Conservation (phyloP, 2,329 filamentous ascomycete species). For the Trichoderma simmonsii region DNA sequence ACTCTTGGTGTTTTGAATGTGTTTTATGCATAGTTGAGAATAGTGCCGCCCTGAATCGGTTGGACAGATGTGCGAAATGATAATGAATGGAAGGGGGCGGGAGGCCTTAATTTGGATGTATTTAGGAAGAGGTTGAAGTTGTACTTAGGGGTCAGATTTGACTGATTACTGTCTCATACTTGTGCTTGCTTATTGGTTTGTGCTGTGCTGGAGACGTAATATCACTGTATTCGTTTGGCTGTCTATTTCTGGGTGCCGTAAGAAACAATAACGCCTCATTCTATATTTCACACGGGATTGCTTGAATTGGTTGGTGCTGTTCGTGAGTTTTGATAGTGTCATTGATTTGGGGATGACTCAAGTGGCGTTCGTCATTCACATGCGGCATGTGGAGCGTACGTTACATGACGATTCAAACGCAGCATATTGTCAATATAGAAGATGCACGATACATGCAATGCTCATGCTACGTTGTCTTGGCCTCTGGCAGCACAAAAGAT, state of each 20-base stretch:
- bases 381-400: background rate
- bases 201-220: background rate
- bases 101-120: background rate
- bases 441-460: background rate
- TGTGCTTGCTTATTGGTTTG: background rate
- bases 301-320: background rate
- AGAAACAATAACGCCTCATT: background rate
- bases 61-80: slow-evolving; percentile 13
- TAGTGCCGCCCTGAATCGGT: background rate
- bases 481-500: background rate
- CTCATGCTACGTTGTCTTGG: background rate
- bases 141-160: slow-evolving; percentile 1
- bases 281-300: background rate
- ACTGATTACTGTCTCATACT: background rate
- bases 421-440: background rate
- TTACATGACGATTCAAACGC: background rate
- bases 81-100: background rate
- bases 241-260: background rate
- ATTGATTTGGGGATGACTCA: background rate
- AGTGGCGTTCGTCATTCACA: background rate
- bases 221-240: background rate
- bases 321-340: background rate
- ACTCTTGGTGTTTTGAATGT: slow-evolving; percentile 2
- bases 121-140: background rate
- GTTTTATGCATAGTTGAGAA: slow-evolving; percentile 5